Base-by-base conservation (phyloP, 371 early-diverging fungal genomes). In the Cokeromyces recurvatus region DNA sequence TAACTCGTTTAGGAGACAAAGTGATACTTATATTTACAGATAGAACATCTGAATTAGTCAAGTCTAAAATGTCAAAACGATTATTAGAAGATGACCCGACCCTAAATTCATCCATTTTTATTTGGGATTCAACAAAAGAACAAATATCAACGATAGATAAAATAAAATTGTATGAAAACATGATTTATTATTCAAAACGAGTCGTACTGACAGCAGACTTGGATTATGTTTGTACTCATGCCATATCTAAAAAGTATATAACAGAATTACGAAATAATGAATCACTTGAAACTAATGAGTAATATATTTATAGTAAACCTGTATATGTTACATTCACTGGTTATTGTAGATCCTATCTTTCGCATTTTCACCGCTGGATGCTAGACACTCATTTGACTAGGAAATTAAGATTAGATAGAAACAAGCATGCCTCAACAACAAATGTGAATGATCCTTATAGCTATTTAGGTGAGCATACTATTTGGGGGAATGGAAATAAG, bases 231-330 rank as follows among this genome's bases (percentile, higher is more conserved):
- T 56, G 48, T 14, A 59, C 70, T 12, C 70, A 73, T 43, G 70
- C 74, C 7, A 43, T 54, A 5, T 54, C 62, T 10, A 57, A 57
- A 41, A 51, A 62, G 74, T 55, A 53, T 36, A n/a, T 21, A n/a
- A 23, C 4, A 24, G 29, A 25, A 8, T 34, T 3, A 22, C 21
- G 3, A 45, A 35, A 24, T 27, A 27, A 27, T 11, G 11, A 27
- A 5, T 27, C 5, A 27, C 5, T 7, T n/a, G n/a, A n/a, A n/a
- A n/a, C n/a, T n/a, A n/a, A n/a, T n/a, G n/a, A n/a, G n/a, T n/a
- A n/a, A n/a, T n/a, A n/a, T n/a, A n/a, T n/a, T n/a, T 48, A 49
- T 41, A 63, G 74, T 23, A 69, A 69, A 54, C 70, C 70, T n/a
- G 68, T 69, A 1, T 73, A 73, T 51, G 34, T 65, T 21, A 54